Evolutionary conservation across 2,329 filamentous ascomycete species (phyloP).

Genomic region (Ramularia endophylla): DNA sequence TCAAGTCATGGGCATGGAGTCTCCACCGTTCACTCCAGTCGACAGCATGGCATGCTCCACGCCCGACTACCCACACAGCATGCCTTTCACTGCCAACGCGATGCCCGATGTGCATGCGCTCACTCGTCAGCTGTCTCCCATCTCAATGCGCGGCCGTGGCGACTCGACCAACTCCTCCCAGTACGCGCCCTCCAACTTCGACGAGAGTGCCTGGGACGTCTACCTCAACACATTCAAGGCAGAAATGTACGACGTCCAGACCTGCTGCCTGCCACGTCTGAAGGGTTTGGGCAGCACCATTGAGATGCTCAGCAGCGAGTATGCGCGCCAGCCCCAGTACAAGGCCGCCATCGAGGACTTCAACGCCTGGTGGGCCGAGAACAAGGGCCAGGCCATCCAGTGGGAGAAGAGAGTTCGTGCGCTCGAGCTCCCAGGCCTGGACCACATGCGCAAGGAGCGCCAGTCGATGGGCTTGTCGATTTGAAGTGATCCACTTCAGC

Average conservation of each 20-base stretch:
- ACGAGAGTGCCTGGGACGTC: constrained; percentile 28
- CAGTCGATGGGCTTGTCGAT: constrained; percentile 11
- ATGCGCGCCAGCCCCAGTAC: constrained; percentile 11
- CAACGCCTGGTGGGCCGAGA: constrained; percentile 35
- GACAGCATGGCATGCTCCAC: constrained; percentile 20
- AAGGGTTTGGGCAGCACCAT: constrained; percentile 32
- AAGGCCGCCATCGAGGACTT: constrained; percentile 30
- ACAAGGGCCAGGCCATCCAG: constrained; percentile 29
- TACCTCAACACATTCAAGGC: constrained; percentile 26
- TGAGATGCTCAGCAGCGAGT: constrained; percentile 23
- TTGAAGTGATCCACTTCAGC: constrained; percentile 2
- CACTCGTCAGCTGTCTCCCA: constrained; percentile 17
- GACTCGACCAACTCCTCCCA: constrained; percentile 7
- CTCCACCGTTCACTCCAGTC: constrained; percentile 29
- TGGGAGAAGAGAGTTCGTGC: constrained; percentile 25
- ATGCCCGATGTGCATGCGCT: constrained; percentile 15
- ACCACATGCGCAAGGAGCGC: constrained; percentile 16
- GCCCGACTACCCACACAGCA: constrained; percentile 10
- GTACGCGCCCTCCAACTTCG: constrained; percentile 14
- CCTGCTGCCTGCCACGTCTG: constrained; percentile 36
- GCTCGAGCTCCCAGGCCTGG: constrained; percentile 14
- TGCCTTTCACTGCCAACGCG: constrained; percentile 3
- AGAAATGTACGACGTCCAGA: constrained; percentile 33
- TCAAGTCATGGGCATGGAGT: constrained; percentile 23
- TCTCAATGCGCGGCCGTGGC: constrained; percentile 8